Evolutionary conservation across 352 stramenopile genomes (phyloP).

Genomic region (Pythium myriotylum): DNA sequence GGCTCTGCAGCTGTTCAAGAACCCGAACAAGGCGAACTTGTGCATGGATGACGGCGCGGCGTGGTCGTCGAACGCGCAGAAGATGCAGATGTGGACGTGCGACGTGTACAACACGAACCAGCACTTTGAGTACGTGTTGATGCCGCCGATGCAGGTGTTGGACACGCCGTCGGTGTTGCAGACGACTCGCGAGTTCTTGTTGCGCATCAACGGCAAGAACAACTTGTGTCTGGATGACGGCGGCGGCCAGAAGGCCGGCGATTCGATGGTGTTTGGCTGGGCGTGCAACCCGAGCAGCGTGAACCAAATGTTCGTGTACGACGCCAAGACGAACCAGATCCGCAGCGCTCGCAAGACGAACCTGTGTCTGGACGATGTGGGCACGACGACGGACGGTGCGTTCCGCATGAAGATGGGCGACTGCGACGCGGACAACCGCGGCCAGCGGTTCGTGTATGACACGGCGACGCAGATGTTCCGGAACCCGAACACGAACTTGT

Average conservation of each 20-base stretch:
- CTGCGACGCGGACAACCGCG: not conserved
- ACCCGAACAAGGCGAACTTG: slow-evolving; percentile 9
- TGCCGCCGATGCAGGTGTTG: not conserved
- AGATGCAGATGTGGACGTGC: slow-evolving; percentile 10
- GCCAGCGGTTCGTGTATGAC: not conserved
- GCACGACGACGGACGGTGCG: no score
- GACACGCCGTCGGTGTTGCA: not conserved
- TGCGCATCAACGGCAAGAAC: slow-evolving; percentile 4
- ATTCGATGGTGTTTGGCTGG: slow-evolving; percentile 4
- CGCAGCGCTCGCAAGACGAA: no score
- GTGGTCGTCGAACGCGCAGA: not conserved
- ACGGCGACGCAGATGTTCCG: not conserved
- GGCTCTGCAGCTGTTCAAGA: slow-evolving; percentile 1
- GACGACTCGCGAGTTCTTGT: slow-evolving; percentile 1
- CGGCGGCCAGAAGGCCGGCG: slow-evolving; percentile 9
- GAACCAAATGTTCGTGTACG: not conserved
- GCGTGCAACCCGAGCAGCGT: slow-evolving; percentile 18
- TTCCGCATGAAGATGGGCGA: not conserved
- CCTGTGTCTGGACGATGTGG: no score
- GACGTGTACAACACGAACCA: slow-evolving; percentile 10
- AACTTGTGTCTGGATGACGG: slow-evolving; percentile 40
- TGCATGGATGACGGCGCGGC: slow-evolving; percentile 7
- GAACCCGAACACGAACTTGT: not conserved
- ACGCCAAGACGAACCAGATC: not conserved
- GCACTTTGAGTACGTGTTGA: slow-evolving; percentile 11